A percentile compares a stretch with the other conserved stretches of the same genome.
phyloP scores from a whole-genome alignment of 805 yeast genomes.

The Ogataea pini region DNA sequence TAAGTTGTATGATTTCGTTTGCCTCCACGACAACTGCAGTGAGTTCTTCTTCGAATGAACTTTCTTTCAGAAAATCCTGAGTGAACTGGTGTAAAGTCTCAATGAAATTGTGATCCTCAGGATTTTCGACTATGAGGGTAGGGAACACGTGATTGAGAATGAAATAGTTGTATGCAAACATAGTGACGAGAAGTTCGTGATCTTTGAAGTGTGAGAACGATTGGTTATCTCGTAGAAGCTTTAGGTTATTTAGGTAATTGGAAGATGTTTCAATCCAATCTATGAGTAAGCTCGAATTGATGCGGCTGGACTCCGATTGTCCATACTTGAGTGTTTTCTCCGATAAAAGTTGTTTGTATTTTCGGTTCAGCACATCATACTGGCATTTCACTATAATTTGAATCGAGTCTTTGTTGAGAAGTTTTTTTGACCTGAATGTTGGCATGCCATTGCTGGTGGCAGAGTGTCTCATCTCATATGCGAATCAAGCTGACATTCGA shows the following conservation, averaged over 20 bases:
- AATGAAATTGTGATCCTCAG: conserved; percentile 23
- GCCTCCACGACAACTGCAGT: conserved; percentile 19
- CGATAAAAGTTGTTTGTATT: conserved; percentile 7
- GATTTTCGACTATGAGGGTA: conserved; percentile 8
- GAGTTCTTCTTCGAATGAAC: conserved; percentile 18
- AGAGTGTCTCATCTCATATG: conserved; percentile 2
- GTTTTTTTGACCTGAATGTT: conserved; percentile 11
- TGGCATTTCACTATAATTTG: conserved; percentile 18
- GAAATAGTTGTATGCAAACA: conserved; percentile 24
- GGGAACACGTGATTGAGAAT: conserved; percentile 21
- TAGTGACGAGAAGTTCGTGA: conserved; percentile 23
- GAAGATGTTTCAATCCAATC: conserved; percentile 29
- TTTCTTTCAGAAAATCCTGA: conserved; percentile 11
- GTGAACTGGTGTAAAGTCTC: conserved; percentile 14
- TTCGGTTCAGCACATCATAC: conserved; percentile 16
- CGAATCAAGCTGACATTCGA: not conserved
- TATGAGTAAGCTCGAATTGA: conserved; percentile 13
- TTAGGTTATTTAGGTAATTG: conserved; percentile 22
- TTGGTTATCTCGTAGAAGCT: conserved; percentile 13
- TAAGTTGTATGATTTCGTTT: conserved; percentile 8
- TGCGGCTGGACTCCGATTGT: conserved; percentile 1
- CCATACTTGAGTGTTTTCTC: conserved; percentile 1
- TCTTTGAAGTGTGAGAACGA: conserved; percentile 19
- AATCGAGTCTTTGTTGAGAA: conserved; percentile 13
- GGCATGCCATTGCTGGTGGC: conserved; percentile 2